A percentile compares a stretch with the other conserved stretches of the same genome.
These are phyloP conservation scores for Graphiopsis chlorocephala DNA, from an alignment of 2,329 filamentous ascomycete genomes.

Conservation along the genomic window DNA sequence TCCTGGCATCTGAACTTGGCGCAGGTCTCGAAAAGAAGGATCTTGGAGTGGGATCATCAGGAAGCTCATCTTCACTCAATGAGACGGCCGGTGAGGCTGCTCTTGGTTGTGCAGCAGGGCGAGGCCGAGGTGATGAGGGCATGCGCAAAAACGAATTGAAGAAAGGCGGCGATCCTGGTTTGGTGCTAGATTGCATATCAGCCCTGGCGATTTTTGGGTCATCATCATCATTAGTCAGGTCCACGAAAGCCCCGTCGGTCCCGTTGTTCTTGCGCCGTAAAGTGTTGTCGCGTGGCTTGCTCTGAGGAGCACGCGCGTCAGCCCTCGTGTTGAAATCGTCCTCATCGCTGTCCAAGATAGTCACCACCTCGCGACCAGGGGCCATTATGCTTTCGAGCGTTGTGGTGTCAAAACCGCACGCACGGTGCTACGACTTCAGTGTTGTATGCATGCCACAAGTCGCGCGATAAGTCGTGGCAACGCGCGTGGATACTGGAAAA, in stretches of 20 bases:
- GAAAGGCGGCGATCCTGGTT: neutral
- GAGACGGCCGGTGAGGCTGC: neutral
- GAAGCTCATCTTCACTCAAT: neutral
- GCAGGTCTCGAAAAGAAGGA: neutral
- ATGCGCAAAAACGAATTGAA: neutral
- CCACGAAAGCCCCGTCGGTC: neutral
- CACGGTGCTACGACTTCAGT: neutral
- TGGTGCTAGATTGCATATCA: neutral
- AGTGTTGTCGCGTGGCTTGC: neutral
- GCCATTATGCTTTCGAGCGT: neutral
- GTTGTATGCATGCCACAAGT: neutral
- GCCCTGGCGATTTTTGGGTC: neutral
- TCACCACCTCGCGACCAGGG: neutral
- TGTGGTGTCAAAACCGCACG: neutral
- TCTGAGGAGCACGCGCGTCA: neutral
- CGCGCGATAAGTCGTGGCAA: neutral
- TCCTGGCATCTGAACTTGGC: neutral
- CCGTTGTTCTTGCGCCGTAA: neutral
- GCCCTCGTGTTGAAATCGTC: neutral
- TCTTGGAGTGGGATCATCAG: neutral
- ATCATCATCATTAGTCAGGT: neutral
- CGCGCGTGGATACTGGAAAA: neutral
- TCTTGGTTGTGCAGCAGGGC: neutral
- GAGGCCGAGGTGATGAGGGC: neutral
- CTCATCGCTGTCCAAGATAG: neutral